Conservation (phyloP, 148 eudicot genomes). For the Suaeda aralocaspica region DNA sequence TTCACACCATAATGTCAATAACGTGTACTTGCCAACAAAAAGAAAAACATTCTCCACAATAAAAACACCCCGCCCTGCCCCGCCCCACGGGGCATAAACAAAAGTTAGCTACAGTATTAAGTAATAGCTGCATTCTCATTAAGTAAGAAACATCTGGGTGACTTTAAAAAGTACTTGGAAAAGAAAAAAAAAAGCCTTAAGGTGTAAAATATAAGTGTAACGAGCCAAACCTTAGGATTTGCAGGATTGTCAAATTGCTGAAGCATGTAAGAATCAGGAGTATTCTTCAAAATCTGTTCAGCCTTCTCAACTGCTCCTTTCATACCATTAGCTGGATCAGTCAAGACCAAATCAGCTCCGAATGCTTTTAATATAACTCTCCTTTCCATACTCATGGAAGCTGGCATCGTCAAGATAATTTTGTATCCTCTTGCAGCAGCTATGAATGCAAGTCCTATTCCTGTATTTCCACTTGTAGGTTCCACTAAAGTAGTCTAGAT, state of each 20-base stretch:
- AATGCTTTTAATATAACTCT: constrained; percentile 95
- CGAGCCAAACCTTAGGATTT: constrained; percentile 75
- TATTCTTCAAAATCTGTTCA: constrained; percentile 72
- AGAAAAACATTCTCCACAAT: too few relatives aligned
- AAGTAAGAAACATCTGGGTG: too few relatives aligned
- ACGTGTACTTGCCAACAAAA: background rate
- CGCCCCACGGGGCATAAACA: too few relatives aligned
- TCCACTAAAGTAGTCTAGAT: constrained; percentile 84
- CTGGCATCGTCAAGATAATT: constrained; percentile 91
- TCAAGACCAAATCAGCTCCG: constrained; percentile 93
- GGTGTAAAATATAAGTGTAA: background rate
- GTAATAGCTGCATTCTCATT: too few relatives aligned
- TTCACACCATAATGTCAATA: too few relatives aligned
- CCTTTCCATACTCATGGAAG: constrained; percentile 98
- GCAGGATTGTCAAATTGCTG: constrained; percentile 99
- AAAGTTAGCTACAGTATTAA: too few relatives aligned
- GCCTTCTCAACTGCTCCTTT: constrained; percentile 93
- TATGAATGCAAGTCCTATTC: constrained; percentile 95
- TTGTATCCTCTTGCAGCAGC: constrained; percentile 98
- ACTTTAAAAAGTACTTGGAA: too few relatives aligned
- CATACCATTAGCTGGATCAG: constrained; percentile 94
- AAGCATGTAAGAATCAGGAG: constrained; percentile 87
- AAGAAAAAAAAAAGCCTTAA: background rate
- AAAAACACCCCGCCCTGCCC: too few relatives aligned
- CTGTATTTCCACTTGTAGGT: constrained; percentile 98